Conservation (phyloP, 257 asterid species). For the Solanum pennellii region DNA sequence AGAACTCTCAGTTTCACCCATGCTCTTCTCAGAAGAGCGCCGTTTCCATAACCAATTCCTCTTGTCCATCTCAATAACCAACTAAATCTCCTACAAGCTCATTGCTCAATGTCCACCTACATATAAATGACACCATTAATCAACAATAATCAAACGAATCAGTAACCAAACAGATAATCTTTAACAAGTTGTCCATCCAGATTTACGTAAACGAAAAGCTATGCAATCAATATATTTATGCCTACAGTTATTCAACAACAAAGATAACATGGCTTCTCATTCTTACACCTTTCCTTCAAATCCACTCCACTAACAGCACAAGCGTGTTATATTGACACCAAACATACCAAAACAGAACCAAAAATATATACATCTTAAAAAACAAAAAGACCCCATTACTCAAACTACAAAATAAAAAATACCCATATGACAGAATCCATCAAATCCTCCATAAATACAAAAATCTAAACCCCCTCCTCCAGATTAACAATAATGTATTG, state of each 20-base stretch:
- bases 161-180: background rate
- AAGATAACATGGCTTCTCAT: background rate
- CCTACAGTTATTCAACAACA: background rate
- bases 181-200: background rate
- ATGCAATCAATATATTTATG: background rate
- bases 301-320: background rate
- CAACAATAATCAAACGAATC: background rate
- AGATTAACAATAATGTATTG: background rate
- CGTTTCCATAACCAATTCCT: conserved; percentile 75
- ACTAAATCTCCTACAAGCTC: conserved; percentile 1
- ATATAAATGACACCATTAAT: background rate
- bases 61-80: conserved; percentile 35
- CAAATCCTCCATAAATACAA: background rate
- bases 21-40: conserved; percentile 46
- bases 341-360: background rate
- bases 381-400: background rate
- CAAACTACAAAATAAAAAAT: background rate
- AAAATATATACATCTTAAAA: background rate
- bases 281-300: background rate
- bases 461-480: background rate
- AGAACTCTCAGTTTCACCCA: conserved; percentile 61
- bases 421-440: background rate
- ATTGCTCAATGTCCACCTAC: conserved; percentile 9
- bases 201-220: background rate
- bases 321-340: background rate